Conservation (phyloP, 345 rosid species). For the Acer saccharum region DNA sequence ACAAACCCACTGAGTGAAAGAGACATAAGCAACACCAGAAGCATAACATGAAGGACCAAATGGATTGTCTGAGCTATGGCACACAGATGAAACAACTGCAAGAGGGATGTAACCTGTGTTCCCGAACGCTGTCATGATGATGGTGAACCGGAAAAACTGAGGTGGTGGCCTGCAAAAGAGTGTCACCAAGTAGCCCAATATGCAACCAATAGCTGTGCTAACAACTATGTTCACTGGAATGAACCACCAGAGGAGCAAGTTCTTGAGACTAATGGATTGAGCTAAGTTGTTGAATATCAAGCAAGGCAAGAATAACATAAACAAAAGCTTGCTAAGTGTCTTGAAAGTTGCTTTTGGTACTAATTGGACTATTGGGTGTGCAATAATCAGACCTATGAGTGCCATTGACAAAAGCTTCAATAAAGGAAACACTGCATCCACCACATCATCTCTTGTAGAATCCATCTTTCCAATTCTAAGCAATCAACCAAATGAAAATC, state of each 20-base stretch:
- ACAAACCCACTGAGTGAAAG: conserved; percentile 49
- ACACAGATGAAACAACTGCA: conserved; percentile 36
- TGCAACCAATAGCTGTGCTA: conserved; percentile 36
- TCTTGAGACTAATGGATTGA: conserved; percentile 22
- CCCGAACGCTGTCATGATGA: conserved; percentile 43
- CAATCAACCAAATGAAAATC: too few species aligned
- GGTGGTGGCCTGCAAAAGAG: conserved; percentile 39
- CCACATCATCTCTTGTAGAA: conserved; percentile 15
- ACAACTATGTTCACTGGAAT: conserved; percentile 40
- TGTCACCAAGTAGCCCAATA: conserved; percentile 36
- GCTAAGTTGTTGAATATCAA: conserved; percentile 43
- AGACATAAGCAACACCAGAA: conserved; percentile 43
- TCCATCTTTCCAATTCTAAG: neutral
- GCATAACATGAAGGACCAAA: conserved; percentile 29
- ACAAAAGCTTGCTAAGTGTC: conserved; percentile 38
- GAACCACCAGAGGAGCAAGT: conserved; percentile 45
- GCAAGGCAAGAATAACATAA: conserved; percentile 41
- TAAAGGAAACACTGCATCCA: conserved; percentile 35
- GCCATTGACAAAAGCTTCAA: conserved; percentile 42
- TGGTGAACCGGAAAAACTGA: conserved; percentile 40
- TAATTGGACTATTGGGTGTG: conserved; percentile 36
- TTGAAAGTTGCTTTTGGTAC: conserved; percentile 41
- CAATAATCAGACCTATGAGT: conserved; percentile 31
- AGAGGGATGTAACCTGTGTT: conserved; percentile 45
- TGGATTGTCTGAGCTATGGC: conserved; percentile 26